Base-by-base conservation (phyloP, 371 early-diverging fungal species). In the Funneliformis caledonium region DNA sequence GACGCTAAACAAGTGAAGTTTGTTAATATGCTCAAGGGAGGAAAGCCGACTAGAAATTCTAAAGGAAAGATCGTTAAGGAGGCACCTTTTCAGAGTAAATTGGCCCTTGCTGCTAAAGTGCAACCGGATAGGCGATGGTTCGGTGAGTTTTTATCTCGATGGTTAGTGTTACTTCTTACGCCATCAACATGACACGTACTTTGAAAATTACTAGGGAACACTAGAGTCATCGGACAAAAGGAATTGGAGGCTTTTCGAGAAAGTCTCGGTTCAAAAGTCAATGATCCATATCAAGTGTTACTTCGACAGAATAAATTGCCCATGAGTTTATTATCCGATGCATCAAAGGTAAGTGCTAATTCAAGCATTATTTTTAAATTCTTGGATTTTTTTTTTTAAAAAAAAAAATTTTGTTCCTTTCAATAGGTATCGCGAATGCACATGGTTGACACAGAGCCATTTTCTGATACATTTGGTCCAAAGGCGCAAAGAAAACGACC, bases 111-210 rank as follows among this genome's bases (percentile, higher is more conserved):
- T 10, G 94, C 94, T 31, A 91, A 97, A 81, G 94, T 99, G 26
- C 94, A 96, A 77, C 97, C 99, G 77, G 94, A 97, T 86, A 91
- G 99, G 86, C 93, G 95, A 83, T 99, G 99, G 99, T 99, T 99
- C 87, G 97, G 97, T 89, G 89, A 84, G 89, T 68, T 48, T 61
- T n/a, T 37, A 45, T 61, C 12, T n/a, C 14, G 8, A 56, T 37
- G n/a, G 3, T 69, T 5, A 16, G 9, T n/a, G 37, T 16, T 69
- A 8, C 12, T 3, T 47, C 9, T 7, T 7, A 14, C 5, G 14
- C 2, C 19, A 69, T 19, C 8, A 43, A 45, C 37, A 37, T 14
- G 31, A 3, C 9, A 11, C 43, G 9, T 16, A 42, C 5, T 42
- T 42, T 4, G 22, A 33, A 22, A 9, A 42, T 16, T n/a, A 61